A percentile compares a stretch with the other conserved stretches of the same genome.
Evolutionary conservation across 768 basidiomycete genomes (phyloP).

Genomic region (Melanogaster broomeanus): DNA sequence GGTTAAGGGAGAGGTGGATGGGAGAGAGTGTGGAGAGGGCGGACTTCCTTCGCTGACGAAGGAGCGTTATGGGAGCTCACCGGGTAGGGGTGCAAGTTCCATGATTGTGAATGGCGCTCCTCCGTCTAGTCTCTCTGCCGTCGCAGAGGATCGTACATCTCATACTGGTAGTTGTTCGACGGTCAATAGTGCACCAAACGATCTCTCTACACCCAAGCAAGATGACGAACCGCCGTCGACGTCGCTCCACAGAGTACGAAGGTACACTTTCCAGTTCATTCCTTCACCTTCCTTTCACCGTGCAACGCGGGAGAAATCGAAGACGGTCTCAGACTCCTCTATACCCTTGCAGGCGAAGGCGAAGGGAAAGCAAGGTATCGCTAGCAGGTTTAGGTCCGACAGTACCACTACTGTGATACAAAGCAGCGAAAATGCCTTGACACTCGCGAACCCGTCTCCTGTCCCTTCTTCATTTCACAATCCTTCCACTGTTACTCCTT

Average conservation of each 20-base stretch:
- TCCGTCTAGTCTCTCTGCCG: neutral
- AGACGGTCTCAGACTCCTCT: neutral
- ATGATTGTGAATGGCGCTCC: neutral
- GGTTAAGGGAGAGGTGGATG: neutral
- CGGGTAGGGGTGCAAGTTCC: neutral
- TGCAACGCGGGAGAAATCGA: slow-evolving; percentile 19
- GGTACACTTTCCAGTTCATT: slow-evolving; percentile 29
- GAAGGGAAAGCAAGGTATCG: neutral
- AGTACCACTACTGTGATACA: slow-evolving; percentile 18
- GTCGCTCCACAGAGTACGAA: slow-evolving; percentile 11
- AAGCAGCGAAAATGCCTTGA: slow-evolving; percentile 22
- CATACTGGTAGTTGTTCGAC: neutral
- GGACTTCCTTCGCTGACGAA: neutral
- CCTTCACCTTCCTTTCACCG: slow-evolving; percentile 18
- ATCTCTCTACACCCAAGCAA: neutral
- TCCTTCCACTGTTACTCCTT: slow-evolving; percentile 1
- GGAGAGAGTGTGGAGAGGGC: neutral
- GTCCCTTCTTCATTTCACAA: neutral
- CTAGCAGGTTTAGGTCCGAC: slow-evolving; percentile 14
- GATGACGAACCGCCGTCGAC: neutral
- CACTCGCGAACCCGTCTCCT: neutral
- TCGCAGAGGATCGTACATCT: neutral
- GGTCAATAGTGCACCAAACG: neutral
- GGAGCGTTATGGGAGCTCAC: neutral
- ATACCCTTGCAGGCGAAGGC: slow-evolving; percentile 1